Evolutionary conservation across 768 basidiomycete species (phyloP).

Genomic region (Naematelia encephala): DNA sequence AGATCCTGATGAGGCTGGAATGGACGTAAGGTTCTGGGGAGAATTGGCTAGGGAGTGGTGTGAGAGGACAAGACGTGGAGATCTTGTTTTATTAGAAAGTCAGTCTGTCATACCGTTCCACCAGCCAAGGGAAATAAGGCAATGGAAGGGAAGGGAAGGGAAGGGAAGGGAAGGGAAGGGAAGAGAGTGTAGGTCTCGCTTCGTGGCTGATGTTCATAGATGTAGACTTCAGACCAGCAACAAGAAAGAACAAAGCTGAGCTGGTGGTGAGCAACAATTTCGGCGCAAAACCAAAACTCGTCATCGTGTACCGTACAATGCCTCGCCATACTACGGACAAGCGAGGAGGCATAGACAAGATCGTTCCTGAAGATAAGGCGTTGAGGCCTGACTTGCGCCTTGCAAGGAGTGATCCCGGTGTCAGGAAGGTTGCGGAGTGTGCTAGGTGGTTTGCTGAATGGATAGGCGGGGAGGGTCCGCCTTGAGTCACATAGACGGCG

Average conservation of each 20-base stretch:
- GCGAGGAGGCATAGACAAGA: not conserved
- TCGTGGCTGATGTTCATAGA: too few relatives aligned
- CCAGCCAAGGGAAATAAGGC: too few relatives aligned
- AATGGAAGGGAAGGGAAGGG: not conserved
- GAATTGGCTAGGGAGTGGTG: conserved; percentile 31
- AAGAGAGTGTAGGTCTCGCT: not conserved
- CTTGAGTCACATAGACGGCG: too few relatives aligned
- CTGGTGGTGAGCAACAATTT: conserved; percentile 20
- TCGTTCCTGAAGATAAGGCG: conserved; percentile 27
- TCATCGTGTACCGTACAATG: conserved; percentile 39
- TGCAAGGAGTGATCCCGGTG: conserved; percentile 37
- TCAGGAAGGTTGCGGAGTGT: conserved; percentile 32
- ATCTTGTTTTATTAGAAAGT: conserved; percentile 41
- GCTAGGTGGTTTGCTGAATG: conserved; percentile 41
- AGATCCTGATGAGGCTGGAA: conserved; percentile 14
- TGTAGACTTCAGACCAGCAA: conserved; percentile 24
- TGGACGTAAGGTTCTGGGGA: conserved; percentile 39
- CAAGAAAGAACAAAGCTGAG: conserved; percentile 25
- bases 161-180: not conserved
- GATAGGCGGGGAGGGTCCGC: conserved; percentile 36
- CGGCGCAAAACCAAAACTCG: conserved; percentile 15
- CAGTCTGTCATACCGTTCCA: conserved; percentile 15
- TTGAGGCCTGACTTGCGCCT: conserved; percentile 39
- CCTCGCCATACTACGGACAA: conserved; percentile 18
- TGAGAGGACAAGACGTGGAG: conserved; percentile 31